These are phyloP conservation scores for Myochromella boudieri DNA, from an alignment of 768 basidiomycete genomes.

Conservation along the genomic window DNA sequence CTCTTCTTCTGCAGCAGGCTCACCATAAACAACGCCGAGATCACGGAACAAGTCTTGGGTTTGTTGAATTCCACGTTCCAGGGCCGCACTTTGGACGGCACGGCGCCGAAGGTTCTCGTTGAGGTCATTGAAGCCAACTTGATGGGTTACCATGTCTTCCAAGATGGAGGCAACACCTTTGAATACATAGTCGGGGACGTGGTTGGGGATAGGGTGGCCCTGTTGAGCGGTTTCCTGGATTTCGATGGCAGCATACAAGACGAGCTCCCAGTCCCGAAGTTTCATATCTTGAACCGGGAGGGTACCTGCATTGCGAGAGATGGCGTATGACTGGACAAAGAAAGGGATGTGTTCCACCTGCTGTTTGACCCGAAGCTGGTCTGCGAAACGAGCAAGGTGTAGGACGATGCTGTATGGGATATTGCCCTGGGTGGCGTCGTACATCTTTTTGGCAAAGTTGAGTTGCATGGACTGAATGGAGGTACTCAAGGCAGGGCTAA, in stretches of 20 bases:
- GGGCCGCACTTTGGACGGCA: slow-evolving; percentile 25
- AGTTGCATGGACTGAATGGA: slow-evolving; percentile 20
- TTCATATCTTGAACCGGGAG: slow-evolving; percentile 30
- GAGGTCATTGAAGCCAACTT: slow-evolving; percentile 30
- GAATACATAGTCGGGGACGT: slow-evolving; percentile 30
- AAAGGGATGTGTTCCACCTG: slow-evolving; percentile 33
- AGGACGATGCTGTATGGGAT: slow-evolving; percentile 29
- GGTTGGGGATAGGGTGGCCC: slow-evolving; percentile 20
- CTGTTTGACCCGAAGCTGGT: slow-evolving; percentile 30
- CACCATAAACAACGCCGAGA: slow-evolving; percentile 31
- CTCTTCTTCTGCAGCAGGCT: slow-evolving; percentile 19
- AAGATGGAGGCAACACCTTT: slow-evolving; percentile 42
- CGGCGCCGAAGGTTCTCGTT: slow-evolving; percentile 22
- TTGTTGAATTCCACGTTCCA: slow-evolving; percentile 23
- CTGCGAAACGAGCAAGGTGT: slow-evolving; percentile 33
- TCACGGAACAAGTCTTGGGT: slow-evolving; percentile 24
- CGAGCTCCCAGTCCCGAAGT: slow-evolving; percentile 42
- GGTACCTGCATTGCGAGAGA: slow-evolving; percentile 27
- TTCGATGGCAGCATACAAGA: slow-evolving; percentile 42
- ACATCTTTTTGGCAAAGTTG: slow-evolving; percentile 24
- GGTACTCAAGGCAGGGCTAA: slow-evolving; percentile 7
- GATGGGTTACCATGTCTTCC: slow-evolving; percentile 33
- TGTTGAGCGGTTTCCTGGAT: slow-evolving; percentile 31
- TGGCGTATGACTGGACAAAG: slow-evolving; percentile 46
- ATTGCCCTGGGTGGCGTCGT: slow-evolving; percentile 14